Base-by-base conservation (phyloP, 2,329 filamentous ascomycete species). In the Blumeria hordei region DNA sequence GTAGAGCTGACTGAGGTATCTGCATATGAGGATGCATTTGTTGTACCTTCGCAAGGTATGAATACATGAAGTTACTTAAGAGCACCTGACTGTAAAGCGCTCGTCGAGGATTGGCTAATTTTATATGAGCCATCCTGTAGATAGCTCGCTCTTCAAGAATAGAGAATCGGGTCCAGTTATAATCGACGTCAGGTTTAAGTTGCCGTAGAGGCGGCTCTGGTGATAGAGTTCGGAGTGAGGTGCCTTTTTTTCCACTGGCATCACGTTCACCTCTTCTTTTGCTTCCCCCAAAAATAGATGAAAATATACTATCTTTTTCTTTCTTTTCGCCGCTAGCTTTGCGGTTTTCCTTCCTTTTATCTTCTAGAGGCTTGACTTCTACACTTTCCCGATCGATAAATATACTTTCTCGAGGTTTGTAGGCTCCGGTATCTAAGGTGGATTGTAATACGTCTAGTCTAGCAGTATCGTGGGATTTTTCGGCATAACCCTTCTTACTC, bases 31-130 rank as follows among this genome's bases (percentile, higher is more conserved):
- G 92, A 67, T 98, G 92, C 86, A 95, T 95, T 64, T 93, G 88
- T 69, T 98, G 92, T 49, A 98, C 92, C 68, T 96, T 98, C 58
- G 92, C 92, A 60, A 98, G 76, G 67, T 98, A 98, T 56, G 88
- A 92, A 70, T 98, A 98, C 92, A 98, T 98, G 69, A 98, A 98
- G 67, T 98, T 98, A 69, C 88, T 95, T 61, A 98, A 76, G 57
- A 98, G 73, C 21, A 98, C 92, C 68, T 98, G 92, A 57, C 90
- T 95, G 65, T 94, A 83, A 54, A 98, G 71, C 43, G 90, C 85
- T 55, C 92, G 82, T 47, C 90, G 81, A 39, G 92, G 92, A 65
- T 98, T 96, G n/a, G 92, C 92, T 58, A 98, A 78, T 69, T 98
- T 98, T 70, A 96, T 93, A 66, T 98, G 92, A 16, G 92, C 92